Evolutionary conservation across 2,329 filamentous ascomycete species (phyloP), one percentile per base, ranked within the genome.

Genomic region (Talaromyces atroroseus): DNA sequence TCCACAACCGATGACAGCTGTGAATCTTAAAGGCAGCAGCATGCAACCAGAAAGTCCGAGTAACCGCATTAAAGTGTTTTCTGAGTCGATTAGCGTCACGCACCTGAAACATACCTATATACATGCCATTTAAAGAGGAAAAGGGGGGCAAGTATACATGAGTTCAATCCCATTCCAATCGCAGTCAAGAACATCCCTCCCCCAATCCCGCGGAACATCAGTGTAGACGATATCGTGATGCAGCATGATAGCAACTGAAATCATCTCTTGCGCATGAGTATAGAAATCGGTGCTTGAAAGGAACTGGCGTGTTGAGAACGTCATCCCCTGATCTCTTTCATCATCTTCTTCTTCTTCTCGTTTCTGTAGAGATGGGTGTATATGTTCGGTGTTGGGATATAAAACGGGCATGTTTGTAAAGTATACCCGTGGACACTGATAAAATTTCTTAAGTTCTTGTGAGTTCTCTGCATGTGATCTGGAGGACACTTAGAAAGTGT

Each of bases 21-120:
- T 29, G 23, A 11, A 53, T 6, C 6, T 47, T 21, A 6, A 38
- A 46, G 1, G 51, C 24, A 23, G 44, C 32, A 10, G 32, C 44
- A 18, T 44, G 38, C 4, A 47, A 47, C 23, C 51, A 53, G n/a
- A 53, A 47, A 14, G 38, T 53, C 11, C 26, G 51, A 7, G 51
- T 53, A 7, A 46, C 38, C 20, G 12, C 23, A 20, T 53, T 53
- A n/a, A 34, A 46, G 36, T 46, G 38, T 53, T 53, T 53, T 46
- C 51, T 53, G 40, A 11, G 26, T n/a, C 21, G 11, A 23, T 52
- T 20, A 42, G 20, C 49, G 11, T 36, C 40, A 52, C 8, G 3
- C 29, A 34, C 10, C 26, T 36, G 21, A 38, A 51, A 52, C 34
- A 24, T 23, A 21, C 8, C 29, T 40, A 18, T 18, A 40, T 40